Percentiles rank a stretch among this genome's conserved stretches.
Conservation (phyloP, 768 basidiomycete species). For the Calvatia gigantea region DNA sequence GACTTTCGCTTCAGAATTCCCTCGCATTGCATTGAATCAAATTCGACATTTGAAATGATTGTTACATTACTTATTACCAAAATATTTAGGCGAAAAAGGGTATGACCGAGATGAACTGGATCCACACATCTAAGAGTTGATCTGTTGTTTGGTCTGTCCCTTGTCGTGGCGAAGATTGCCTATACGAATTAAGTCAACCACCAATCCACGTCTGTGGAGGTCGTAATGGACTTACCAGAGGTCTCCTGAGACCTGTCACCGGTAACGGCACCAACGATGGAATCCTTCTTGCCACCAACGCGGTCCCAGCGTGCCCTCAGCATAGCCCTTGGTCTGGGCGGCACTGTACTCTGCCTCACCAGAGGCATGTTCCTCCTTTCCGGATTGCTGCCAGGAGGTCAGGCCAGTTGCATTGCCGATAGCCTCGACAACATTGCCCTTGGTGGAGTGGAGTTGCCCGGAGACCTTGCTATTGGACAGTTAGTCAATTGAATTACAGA, state of each 20-base stretch:
- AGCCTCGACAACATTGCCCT: constrained; percentile 33
- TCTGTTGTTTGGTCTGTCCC: constrained; percentile 41
- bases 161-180: constrained; percentile 20
- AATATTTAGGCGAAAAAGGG: too few species aligned
- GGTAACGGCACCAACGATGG: constrained; percentile 46
- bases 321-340: constrained; percentile 47
- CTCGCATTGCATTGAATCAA: too few species aligned
- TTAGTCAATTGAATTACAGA: background rate
- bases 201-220: background rate
- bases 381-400: constrained; percentile 40
- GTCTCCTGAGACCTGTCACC: constrained; percentile 45
- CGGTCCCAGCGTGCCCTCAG: constrained; percentile 44
- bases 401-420: constrained; percentile 48
- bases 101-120: background rate
- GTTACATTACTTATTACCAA: too few species aligned
- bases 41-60: too few species aligned
- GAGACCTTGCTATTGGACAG: constrained; percentile 12
- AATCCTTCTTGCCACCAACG: constrained; percentile 43
- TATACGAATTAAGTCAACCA: background rate
- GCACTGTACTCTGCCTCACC: constrained; percentile 50
- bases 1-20: too few species aligned
- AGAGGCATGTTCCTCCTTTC: constrained; percentile 48
- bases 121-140: constrained; percentile 34
- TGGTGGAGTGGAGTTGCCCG: constrained; percentile 15
- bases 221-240: constrained; percentile 28